Evolutionary conservation across 2,329 filamentous ascomycete species (phyloP), one percentile per base, ranked within the genome.

Genomic region (Ophiocordyceps unilateralis): DNA sequence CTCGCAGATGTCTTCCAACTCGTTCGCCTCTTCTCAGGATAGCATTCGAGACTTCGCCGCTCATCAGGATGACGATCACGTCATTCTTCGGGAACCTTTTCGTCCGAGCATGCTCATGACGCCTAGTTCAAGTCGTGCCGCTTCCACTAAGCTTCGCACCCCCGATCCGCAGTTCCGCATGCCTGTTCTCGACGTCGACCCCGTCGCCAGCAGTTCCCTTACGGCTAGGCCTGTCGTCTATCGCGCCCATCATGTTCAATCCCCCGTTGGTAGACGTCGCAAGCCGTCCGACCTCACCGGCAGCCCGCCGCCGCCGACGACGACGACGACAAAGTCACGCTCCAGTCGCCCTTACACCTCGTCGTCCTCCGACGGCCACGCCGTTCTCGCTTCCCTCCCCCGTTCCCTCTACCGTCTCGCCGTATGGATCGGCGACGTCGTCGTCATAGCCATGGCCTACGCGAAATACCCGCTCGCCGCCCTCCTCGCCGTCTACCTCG

Each of bases 391-490:
- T 11, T 60, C 60, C 2, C 45, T 66, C 3, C 64, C 65, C 0
- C 51, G 53, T 3, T 58, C 61, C 7, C 7, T 69, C 8, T 62
- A 64, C 43, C 58, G 64, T 37, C 56, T 60, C 3, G 45, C 65
- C 5, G 54, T 55, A 19, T 83, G 78, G 67, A 45, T 64, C 3
- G 47, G 73, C 2, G 73, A 73, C 24, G 64, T 83, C 15, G 46
- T 82, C 12, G 64, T 64, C 5, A 67, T 78, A 43, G 72, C 77
- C 3, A 66, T 85, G 41, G 65, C 68, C 17, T 72, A 77, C 43
- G 63, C 78, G 3, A 80, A 83, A 56, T 76, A 73, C 39, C 69
- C 83, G 0, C 61, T 86, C 21, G 76, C 75, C 8, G 63, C 78
- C 45, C 55, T 75, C 2, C 57, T 86, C 12, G 70, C 79, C 12